phyloP scores from a whole-genome alignment of 2,329 filamentous ascomycete species.

The Truncatella angustata region DNA sequence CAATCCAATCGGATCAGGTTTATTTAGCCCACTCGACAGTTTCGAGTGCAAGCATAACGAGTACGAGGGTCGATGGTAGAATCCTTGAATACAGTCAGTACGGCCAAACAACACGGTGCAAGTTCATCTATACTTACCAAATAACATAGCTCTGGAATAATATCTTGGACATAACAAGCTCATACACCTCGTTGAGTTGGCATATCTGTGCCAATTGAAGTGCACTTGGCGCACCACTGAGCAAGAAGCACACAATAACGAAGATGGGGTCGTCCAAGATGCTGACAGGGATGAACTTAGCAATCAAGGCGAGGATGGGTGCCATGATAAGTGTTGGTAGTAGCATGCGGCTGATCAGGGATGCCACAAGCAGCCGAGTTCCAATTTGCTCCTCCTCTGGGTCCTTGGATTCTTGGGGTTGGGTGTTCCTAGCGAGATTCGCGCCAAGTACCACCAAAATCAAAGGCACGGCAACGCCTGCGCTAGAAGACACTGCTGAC shows the following conservation, averaged over 20 bases:
- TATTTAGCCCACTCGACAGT: constrained; percentile 79
- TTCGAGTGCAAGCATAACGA: constrained; percentile 90
- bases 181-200: constrained; percentile 95
- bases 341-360: constrained; percentile 85
- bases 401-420: constrained; percentile 64
- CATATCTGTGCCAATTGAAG: constrained; percentile 97
- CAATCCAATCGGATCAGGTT: background rate
- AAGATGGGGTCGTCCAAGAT: constrained; percentile 98
- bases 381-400: constrained; percentile 68
- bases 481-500: constrained; percentile 79
- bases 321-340: constrained; percentile 91
- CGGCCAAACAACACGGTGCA: background rate
- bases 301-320: constrained; percentile 78
- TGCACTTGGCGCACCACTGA: constrained; percentile 89
- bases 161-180: constrained; percentile 88
- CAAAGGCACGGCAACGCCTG: constrained; percentile 87
- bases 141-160: constrained; percentile 96
- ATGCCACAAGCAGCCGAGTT: constrained; percentile 79
- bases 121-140: constrained; percentile 58
- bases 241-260: constrained; percentile 93
- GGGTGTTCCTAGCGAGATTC: constrained; percentile 88
- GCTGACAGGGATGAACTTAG: constrained; percentile 88
- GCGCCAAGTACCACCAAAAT: constrained; percentile 95
- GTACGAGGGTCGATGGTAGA: constrained; percentile 82
- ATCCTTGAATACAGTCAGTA: constrained; percentile 59